phyloP scores from a whole-genome alignment of 495 filamentous ascomycete genomes.

The Talaromyces adpressus region DNA sequence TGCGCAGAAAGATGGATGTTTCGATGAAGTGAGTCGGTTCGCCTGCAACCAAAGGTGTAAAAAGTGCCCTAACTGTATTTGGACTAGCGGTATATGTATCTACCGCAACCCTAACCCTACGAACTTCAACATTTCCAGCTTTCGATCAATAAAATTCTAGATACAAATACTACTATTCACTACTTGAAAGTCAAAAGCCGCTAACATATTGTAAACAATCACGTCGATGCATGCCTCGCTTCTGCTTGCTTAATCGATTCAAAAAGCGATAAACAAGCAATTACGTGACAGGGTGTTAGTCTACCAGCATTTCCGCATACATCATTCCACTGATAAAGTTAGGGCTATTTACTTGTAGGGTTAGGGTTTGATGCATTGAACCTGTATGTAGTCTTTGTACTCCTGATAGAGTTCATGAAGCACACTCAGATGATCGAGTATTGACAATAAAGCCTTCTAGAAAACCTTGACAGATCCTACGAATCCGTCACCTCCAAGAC shows the following conservation, averaged over 20 bases:
- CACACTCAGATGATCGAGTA: not conserved
- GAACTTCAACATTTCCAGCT: not conserved
- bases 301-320: no score
- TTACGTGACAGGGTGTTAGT: no score
- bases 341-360: no score
- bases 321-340: no score
- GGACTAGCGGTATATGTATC: not conserved
- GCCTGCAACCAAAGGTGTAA: not conserved
- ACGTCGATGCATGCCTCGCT: not conserved
- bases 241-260: not conserved
- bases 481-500: conserved; percentile 13
- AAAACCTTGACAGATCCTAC: conserved; percentile 7
- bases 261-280: no score
- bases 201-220: not conserved
- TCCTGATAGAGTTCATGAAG: not conserved
- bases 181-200: not conserved
- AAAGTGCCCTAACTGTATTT: not conserved
- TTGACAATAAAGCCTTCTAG: not conserved
- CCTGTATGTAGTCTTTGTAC: no score
- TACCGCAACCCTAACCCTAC: not conserved
- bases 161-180: not conserved
- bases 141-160: not conserved
- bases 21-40: not conserved
- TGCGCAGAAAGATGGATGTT: not conserved
- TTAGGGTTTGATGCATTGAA: no score